Base-by-base conservation (phyloP, 2,329 filamentous ascomycete species). In the Plectosphaerella sp. region DNA sequence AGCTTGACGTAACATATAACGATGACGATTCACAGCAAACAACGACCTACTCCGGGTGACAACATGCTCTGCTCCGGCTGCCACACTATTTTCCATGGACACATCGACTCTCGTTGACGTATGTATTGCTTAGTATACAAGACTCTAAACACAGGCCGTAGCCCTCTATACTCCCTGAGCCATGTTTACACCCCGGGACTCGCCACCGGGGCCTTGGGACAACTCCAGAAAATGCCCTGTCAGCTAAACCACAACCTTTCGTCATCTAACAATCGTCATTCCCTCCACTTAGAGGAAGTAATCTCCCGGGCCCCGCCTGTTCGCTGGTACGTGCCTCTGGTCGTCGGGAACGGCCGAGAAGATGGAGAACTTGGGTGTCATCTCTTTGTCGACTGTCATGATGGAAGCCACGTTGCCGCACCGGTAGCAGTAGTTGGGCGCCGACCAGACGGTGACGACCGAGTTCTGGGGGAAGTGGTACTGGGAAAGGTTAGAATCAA, bases 341-440 rank as follows among this genome's bases (percentile, higher is more conserved):
- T 94, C 87, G 62, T 94, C 90, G 0, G 91, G 89, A n/a, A 95
- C 90, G 33, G 90, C 90, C 28, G 84, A 87, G 75, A 95, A 95
- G 64, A 95, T 94, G 68, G 87, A 94, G 75, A 99, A 99, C 63
- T 89, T 90, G 33, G 93, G 91, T 55, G 91, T 86, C 49, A 97
- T 78, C 63, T 94, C 88, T 63, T 88, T 87, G 59, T 88, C 86
- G 25, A 97, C 85, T 49, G 91, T 91, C 86, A 96, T 96, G 67
- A 97, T 96, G 66, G 92, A 97, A 8, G 94, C 94, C 67, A 97
- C 84, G 64, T 99, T 99, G 37, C 94, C 94, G 69, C 94, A 99
- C 51, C 92, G 82, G 69, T 96, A 96, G 68, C 90, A 95, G 71
- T 94, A 94, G 67, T 95, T 99, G 5, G 94, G 94, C 4, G 94